Base-by-base conservation (phyloP, 805 yeast species). In the Nakazawaea molendinolei region DNA sequence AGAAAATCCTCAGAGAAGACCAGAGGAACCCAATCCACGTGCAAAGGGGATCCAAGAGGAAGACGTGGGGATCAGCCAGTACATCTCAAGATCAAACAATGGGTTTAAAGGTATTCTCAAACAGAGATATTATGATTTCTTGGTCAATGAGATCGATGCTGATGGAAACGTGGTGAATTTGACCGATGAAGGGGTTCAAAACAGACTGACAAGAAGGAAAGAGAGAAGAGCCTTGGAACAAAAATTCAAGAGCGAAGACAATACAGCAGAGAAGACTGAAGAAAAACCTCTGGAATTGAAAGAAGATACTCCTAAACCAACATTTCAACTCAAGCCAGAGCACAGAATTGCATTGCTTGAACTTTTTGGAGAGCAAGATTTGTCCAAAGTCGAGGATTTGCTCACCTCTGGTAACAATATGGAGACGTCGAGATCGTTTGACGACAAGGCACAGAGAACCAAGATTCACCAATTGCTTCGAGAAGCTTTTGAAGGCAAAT, bases 81-180 rank as follows among this genome's bases (percentile, higher is more conserved):
- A 63, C 48, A 59, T 86, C 23, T 74, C 76, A 32, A 53, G 65
- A 2, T 67, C 62, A 4, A 48, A 65, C 18, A 56, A 65, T 8
- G 95, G 96, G 3, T 86, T 92, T 44, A 55, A 56, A 13, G 98
- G 97, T 3, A 68, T 71, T 10, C 65, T 92, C 48, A 92, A 92
- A 56, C 95, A 85, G 52, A 67, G 96, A 43, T 89, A 87, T 58
- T 80, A 95, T 9, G 99, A 92, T 55, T 92, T 92, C 55, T 69
- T 86, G 52, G 99, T 92, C 30, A 86, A 87, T 57, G 99, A 92
- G 57, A 81, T 92, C 39, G 81, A 69, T 42, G 47, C 60, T 21
- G 60, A 73, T 16, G 94, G 85, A 1, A 59, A 72, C 2, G 95
- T 87, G 2, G 71, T 89, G 9, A 89, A 79, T 54, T 65, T 92